Evolutionary conservation across 228 moss, liverwort and hornwort genomes (phyloP), one percentile per base, ranked within the genome.

Genomic region (Sphagnum fallax): DNA sequence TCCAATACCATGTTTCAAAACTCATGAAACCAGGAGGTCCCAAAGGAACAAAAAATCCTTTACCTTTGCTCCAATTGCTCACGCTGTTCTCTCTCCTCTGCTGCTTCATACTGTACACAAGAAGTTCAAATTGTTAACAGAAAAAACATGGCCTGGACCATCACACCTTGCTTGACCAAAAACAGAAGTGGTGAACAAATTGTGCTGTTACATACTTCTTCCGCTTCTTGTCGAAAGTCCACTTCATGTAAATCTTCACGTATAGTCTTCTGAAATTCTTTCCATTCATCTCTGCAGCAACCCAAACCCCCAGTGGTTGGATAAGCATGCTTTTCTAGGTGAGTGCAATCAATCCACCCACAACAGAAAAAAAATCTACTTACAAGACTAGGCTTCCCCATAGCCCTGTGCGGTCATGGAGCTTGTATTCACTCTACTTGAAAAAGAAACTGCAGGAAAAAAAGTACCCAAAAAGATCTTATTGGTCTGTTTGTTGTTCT

Each of bases 221-320:
- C 93, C 79, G 91, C 93, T 73, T 98, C 87, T 78, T 84, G 79
- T 57, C 91, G 88, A 70, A 80, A 78, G 74, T 91, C 93, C 10
- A 87, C 90, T 73, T 82, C 88, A 65, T 79, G 74, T 53, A 98
- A 77, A 67, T 98, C 91, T 67, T 85, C 88, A 77, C 86, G 83
- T 61, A 98, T 98, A 50, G 85, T 82, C 75, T 98, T 98, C 61
- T 92, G 81, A 72, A 98, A 97, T 64, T 93, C 93, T 71, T 87
- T 85, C 61, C 89, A 97, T 61, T 97, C 97, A 73, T 97, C 91
- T 74, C 89, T 92, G 70, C 70, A 82, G 48, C 65, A 68, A 52
- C 59, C 64, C 63, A 65, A 13, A 52, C 47, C 64, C 62, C 62
- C 16, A 6, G 10, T 61, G 6, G 10, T 62, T 47, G 4, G 15